These are phyloP conservation scores for Trichoderma hamatum DNA, from an alignment of 2,329 filamentous ascomycete genomes.

Conservation along the genomic window DNA sequence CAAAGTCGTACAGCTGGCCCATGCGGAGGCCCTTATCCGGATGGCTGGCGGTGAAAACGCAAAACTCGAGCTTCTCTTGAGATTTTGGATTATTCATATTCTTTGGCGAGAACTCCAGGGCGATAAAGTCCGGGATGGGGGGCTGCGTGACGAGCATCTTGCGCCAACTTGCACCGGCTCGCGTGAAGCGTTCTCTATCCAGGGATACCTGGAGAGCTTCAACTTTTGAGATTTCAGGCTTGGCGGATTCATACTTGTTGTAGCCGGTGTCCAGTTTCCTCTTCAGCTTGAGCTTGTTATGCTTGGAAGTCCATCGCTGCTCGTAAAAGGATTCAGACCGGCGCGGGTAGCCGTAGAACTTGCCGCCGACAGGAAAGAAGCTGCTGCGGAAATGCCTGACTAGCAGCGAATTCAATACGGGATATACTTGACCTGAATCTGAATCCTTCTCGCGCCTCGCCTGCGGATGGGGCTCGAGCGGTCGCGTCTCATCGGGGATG, in stretches of 20 bases:
- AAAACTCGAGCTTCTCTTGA: neutral
- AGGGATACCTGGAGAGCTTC: neutral
- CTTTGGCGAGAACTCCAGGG: neutral
- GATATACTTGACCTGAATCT: neutral
- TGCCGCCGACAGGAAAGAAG: neutral
- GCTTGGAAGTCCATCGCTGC: neutral
- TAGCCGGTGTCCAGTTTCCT: neutral
- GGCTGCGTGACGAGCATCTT: constrained; percentile 13
- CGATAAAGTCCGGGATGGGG: neutral
- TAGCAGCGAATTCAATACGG: neutral
- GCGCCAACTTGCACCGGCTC: constrained; percentile 13
- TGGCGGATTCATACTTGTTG: neutral
- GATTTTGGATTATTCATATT: neutral
- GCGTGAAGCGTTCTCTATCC: constrained; percentile 5
- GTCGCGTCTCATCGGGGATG: neutral
- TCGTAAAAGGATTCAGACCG: constrained; percentile 12
- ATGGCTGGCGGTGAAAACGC: neutral
- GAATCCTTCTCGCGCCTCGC: neutral
- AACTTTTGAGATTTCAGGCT: neutral
- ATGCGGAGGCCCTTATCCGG: neutral
- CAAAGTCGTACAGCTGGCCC: constrained; percentile 15
- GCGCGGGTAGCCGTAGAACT: constrained; percentile 1
- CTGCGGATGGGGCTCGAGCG: constrained; percentile 2
- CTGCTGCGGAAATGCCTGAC: neutral
- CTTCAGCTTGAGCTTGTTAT: neutral